Evolutionary conservation across 768 basidiomycete species (phyloP).

Genomic region (Rossbeevera mucosa): DNA sequence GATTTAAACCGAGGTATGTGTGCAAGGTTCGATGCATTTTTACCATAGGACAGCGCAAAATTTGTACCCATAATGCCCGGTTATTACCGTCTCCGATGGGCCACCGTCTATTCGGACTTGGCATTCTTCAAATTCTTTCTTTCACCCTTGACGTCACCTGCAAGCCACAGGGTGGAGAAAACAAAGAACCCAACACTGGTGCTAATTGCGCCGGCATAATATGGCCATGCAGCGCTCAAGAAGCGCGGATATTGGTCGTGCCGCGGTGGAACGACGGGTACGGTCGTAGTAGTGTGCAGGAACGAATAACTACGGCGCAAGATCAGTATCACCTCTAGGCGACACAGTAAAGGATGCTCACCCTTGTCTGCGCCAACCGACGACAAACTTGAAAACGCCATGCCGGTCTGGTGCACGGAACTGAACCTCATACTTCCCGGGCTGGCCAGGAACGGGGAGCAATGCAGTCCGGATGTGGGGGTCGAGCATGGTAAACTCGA

Average conservation of each 20-base stretch:
- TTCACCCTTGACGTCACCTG: slow-evolving; percentile 68
- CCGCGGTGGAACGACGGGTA: slow-evolving; percentile 86
- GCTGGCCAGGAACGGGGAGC: slow-evolving; percentile 46
- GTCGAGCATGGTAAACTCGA: slow-evolving; percentile 99
- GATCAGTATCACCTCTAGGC: background rate
- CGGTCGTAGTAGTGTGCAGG: slow-evolving; percentile 67
- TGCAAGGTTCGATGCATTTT: slow-evolving; percentile 4
- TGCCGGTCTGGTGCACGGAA: slow-evolving; percentile 94
- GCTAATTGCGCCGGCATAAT: slow-evolving; percentile 87
- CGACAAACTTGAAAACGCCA: slow-evolving; percentile 96
- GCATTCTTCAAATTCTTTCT: slow-evolving; percentile 42
- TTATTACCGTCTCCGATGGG: background rate
- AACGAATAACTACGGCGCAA: slow-evolving; percentile 56
- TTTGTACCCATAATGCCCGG: background rate
- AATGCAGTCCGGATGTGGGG: slow-evolving; percentile 88
- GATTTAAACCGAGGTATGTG: slow-evolving; percentile 23
- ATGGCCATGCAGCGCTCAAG: slow-evolving; percentile 94
- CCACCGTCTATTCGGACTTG: slow-evolving; percentile 29
- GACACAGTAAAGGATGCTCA: slow-evolving; percentile 33
- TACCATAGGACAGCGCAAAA: slow-evolving; percentile 4
- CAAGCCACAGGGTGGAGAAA: slow-evolving; percentile 85
- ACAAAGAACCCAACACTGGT: slow-evolving; percentile 81
- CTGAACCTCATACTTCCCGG: slow-evolving; percentile 71
- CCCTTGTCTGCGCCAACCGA: slow-evolving; percentile 89
- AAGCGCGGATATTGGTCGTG: slow-evolving; percentile 97